Evolutionary conservation across 2,329 filamentous ascomycete genomes (phyloP), one percentile per base, ranked within the genome.

Genomic region (Aspergillus fischeri): DNA sequence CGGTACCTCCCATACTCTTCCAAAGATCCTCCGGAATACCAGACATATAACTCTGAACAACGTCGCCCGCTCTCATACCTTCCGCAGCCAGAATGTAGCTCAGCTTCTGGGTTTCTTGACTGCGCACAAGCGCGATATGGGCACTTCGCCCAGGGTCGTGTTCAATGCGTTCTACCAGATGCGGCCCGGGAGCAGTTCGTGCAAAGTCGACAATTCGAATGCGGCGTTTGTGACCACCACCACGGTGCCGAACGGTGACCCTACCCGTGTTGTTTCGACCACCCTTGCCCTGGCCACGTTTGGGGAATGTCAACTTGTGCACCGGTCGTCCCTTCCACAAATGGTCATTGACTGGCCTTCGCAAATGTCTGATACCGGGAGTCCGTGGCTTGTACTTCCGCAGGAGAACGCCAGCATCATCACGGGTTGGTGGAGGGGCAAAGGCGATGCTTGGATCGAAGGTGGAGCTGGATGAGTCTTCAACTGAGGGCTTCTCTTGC

Each of bases 81-180:
- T 99, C 94, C 0, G 94, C 86, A n/a, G 94, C 94, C 58, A 99
- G 81, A 63, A 99, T 96, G 75, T 99, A 99, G 63, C 87, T 91
- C 77, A 94, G 87, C 64, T 83, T 83, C 11, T 86, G 84, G 0
- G 89, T 93, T 50, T 85, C 83, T 63, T 91, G 80, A 67, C 89
- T 86, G 51, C 86, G 92, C 50, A 97, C 70, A 55, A 99, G 82
- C 5, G 94, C 94, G 74, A 99, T 92, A 72, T 99, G 94, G 14
- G 93, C 91, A 67, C 87, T 96, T 52, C 94, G 88, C 63, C 91
- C 91, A 0, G 94, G 94, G 68, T 99, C 95, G 74, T 97, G 92
- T 75, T 99, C 94, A 69, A 99, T 92, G 60, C 94, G 86, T 72
- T 97, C 92, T 54, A 99, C 93, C 17, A 87, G 77, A 67, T 97